Conservation (phyloP, 257 asterid species). For the Eustoma russellianum region DNA sequence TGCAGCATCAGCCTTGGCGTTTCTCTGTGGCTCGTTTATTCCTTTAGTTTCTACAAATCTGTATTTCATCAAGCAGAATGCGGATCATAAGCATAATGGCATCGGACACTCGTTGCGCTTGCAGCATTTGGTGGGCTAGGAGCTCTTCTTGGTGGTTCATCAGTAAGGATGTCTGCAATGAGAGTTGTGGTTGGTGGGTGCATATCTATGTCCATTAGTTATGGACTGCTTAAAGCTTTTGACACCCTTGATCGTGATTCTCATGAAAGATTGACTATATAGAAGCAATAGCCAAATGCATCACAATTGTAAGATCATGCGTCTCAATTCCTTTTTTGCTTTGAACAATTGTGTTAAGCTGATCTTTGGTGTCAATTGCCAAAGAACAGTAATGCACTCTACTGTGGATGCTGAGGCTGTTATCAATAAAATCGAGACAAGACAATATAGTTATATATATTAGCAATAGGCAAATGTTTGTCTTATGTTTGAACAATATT, state of each 20-base stretch:
- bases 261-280: not conserved
- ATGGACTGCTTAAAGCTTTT: constrained; percentile 44
- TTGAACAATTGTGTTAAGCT: too few species aligned
- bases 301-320: too few species aligned
- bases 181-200: constrained; percentile 58
- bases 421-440: too few species aligned
- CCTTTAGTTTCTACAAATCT: constrained; percentile 35
- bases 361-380: too few species aligned
- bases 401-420: too few species aligned
- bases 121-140: constrained; percentile 37
- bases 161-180: constrained; percentile 32
- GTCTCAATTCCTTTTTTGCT: too few species aligned
- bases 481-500: too few species aligned
- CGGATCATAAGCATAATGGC: constrained; percentile 28
- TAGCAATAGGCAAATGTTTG: too few species aligned
- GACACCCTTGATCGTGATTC: constrained; percentile 18
- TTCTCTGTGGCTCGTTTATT: constrained; percentile 39
- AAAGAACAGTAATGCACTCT: too few species aligned
- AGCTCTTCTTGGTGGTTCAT: constrained; percentile 48
- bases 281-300: too few species aligned
- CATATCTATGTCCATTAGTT: constrained; percentile 56
- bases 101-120: constrained; percentile 27
- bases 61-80: constrained; percentile 8
- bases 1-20: constrained; percentile 40
- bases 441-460: too few species aligned